Percentiles rank a stretch among this genome's conserved stretches.
These are phyloP conservation scores for Naumovozyma baii DNA, from an alignment of 805 yeast genomes.

Conservation along the genomic window DNA sequence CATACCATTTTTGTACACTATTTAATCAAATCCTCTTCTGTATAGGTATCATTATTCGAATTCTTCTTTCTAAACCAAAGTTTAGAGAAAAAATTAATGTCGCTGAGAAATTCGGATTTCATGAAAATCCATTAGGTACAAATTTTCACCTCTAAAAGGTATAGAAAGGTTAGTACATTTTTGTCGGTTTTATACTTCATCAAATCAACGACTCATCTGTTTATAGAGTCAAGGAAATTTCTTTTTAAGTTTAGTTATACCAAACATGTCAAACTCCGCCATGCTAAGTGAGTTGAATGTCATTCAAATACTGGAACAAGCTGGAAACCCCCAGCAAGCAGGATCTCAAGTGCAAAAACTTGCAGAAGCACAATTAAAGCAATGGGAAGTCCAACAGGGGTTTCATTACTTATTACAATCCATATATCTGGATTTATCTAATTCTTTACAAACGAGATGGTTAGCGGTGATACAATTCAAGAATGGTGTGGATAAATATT, in stretches of 20 bases:
- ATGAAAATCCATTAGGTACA: too few species aligned
- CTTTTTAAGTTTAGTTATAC: background rate
- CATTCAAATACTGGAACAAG: conserved; percentile 37
- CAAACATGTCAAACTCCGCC: conserved; percentile 1
- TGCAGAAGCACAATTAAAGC: conserved; percentile 62
- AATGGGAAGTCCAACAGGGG: conserved; percentile 59
- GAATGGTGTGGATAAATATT: conserved; percentile 74
- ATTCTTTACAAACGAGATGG: conserved; percentile 69
- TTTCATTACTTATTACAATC: conserved; percentile 49
- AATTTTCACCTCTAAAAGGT: too few species aligned
- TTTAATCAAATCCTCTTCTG: too few species aligned
- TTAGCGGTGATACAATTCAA: conserved; percentile 79
- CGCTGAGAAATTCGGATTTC: too few species aligned
- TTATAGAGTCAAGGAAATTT: background rate
- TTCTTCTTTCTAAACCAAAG: too few species aligned
- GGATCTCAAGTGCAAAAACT: conserved; percentile 38
- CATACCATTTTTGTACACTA: too few species aligned
- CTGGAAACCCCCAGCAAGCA: conserved; percentile 43
- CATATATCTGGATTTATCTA: conserved; percentile 48
- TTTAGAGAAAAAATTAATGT: too few species aligned
- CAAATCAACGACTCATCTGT: too few species aligned
- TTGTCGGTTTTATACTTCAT: too few species aligned
- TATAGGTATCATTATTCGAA: too few species aligned
- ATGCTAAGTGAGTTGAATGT: conserved; percentile 24
- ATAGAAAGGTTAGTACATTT: too few species aligned